phyloP scores from a whole-genome alignment of 192 early-diverging fungal species.

The Entomortierella chlamydospora region DNA sequence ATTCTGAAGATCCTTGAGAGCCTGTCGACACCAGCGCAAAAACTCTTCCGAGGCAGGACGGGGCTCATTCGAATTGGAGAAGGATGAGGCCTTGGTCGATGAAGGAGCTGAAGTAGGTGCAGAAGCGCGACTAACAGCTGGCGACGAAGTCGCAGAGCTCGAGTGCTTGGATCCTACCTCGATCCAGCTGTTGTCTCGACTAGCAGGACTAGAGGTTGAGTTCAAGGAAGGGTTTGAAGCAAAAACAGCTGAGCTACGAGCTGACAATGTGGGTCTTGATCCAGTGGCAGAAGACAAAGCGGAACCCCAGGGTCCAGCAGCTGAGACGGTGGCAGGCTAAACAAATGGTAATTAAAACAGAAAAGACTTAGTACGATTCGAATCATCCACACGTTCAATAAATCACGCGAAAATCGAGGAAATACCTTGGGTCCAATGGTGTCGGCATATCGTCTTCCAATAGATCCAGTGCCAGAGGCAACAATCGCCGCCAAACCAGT shows the following conservation, averaged over 20 bases:
- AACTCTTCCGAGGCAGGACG: constrained; percentile 73
- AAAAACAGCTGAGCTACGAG: constrained; percentile 21
- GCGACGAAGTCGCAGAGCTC: not conserved
- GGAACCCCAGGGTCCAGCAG: constrained; percentile 25
- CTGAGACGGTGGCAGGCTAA: constrained; percentile 8
- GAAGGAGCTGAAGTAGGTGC: not conserved
- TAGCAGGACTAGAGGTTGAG: constrained; percentile 12
- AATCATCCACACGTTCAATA: not conserved
- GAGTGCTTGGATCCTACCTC: constrained; percentile 34
- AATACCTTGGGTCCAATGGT: constrained; percentile 49
- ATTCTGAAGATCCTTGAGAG: constrained; percentile 65
- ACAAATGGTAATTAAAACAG: not conserved
- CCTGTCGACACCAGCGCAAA: constrained; percentile 75
- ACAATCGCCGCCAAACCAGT: constrained; percentile 31
- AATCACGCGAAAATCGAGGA: not conserved
- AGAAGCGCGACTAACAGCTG: constrained; percentile 13
- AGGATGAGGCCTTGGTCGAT: not conserved
- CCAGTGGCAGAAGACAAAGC: constrained; percentile 8
- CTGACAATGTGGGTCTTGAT: constrained; percentile 8
- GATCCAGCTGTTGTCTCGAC: constrained; percentile 30
- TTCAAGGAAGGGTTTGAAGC: constrained; percentile 13
- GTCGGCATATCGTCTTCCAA: constrained; percentile 58
- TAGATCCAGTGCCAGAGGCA: constrained; percentile 25
- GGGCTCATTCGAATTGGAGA: constrained; percentile 41
- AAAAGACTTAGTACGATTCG: not conserved